phyloP scores from a whole-genome alignment of 495 filamentous ascomycete species.

The Geopyxis carbonaria region DNA sequence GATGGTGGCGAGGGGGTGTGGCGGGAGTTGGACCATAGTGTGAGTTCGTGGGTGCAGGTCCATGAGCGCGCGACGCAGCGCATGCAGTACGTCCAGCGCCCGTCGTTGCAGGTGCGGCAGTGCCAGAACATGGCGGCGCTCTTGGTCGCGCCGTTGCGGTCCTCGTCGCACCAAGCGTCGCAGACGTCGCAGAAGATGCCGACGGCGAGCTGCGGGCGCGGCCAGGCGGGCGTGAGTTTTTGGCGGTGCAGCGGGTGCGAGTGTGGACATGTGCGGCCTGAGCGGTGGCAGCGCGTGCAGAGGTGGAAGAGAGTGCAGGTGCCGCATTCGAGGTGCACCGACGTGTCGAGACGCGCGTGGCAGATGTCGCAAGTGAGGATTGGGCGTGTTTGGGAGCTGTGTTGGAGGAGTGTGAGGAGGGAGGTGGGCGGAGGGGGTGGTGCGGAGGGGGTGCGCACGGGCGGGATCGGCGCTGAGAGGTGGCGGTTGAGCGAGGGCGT shows the following conservation, averaged over 20 bases:
- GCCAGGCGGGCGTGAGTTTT: conserved; percentile 4
- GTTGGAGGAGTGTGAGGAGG: conserved; percentile 5
- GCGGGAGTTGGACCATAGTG: conserved; percentile 11
- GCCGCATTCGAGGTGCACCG: conserved; percentile 3
- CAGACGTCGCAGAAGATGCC: conserved; percentile 23
- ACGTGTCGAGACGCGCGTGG: conserved; percentile 1
- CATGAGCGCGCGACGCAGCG: conserved; percentile 10
- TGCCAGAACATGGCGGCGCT: conserved; percentile 15
- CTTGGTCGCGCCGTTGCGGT: not conserved
- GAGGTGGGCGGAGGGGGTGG: not conserved
- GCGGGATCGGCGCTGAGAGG: not conserved
- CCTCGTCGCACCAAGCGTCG: conserved; percentile 18
- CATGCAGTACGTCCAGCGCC: conserved; percentile 10
- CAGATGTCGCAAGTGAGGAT: conserved; percentile 9
- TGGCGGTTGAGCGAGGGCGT: not conserved
- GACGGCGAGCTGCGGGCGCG: conserved; percentile 4
- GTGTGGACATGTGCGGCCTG: conserved; percentile 1
- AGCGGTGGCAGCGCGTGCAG: conserved; percentile 4
- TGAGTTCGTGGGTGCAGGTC: conserved; percentile 20
- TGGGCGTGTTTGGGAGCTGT: not conserved
- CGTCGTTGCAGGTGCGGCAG: conserved; percentile 9
- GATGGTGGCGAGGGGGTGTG: not conserved
- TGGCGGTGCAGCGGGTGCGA: conserved; percentile 1
- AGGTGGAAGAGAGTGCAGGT: conserved; percentile 5
- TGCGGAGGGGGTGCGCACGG: not conserved